Evolutionary conservation across 2,329 filamentous ascomycete species (phyloP).

Genomic region (Cercospora sesami): DNA sequence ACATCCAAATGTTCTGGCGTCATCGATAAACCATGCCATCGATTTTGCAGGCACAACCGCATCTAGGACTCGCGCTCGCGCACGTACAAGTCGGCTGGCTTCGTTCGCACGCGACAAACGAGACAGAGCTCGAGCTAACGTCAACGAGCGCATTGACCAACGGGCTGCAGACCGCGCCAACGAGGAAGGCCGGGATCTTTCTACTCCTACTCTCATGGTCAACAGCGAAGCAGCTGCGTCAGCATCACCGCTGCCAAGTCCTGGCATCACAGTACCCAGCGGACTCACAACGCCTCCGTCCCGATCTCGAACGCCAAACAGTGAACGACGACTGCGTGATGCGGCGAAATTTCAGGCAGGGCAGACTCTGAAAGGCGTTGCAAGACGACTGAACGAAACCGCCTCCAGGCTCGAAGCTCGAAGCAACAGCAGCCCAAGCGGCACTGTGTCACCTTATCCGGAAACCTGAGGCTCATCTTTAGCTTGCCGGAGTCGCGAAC

Average conservation of each 20-base stretch:
- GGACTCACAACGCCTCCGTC: constrained; percentile 19
- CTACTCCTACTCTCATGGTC: constrained; percentile 14
- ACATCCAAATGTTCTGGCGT: constrained; percentile 28
- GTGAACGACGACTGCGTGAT: constrained; percentile 26
- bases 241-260: constrained; percentile 14
- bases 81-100: constrained; percentile 24
- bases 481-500: not conserved
- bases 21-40: constrained; percentile 29
- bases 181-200: constrained; percentile 14
- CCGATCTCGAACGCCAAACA: constrained; percentile 21
- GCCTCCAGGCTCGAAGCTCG: constrained; percentile 24
- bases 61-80: constrained; percentile 24
- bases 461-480: constrained; percentile 14
- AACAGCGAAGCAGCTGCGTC: constrained; percentile 5
- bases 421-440: constrained; percentile 3
- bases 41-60: constrained; percentile 27
- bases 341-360: constrained; percentile 25
- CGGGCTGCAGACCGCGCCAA: constrained; percentile 18
- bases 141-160: constrained; percentile 23
- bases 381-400: constrained; percentile 24
- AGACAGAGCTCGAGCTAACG: constrained; percentile 25
- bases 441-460: constrained; percentile 23
- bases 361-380: constrained; percentile 24
- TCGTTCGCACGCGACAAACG: constrained; percentile 27
- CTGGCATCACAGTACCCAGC: constrained; percentile 10